Evolutionary conservation across 805 yeast species (phyloP), one percentile per base, ranked within the genome.

Genomic region (Jamesozyma piceae): DNA sequence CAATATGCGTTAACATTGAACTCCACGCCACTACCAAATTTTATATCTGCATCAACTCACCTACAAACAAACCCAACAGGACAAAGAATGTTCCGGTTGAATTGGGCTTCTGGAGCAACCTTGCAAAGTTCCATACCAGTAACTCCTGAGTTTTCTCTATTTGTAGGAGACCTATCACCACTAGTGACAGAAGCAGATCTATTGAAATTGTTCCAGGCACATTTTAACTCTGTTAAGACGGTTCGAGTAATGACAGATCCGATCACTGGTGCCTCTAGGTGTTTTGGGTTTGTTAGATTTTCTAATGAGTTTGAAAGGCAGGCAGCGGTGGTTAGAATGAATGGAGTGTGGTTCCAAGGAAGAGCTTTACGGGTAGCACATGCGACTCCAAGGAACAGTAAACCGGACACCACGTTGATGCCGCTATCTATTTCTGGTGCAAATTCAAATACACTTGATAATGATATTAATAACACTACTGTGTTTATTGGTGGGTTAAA

Each of bases 181-280:
- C 71, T 77, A 1, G 82, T 88, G 3, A 82, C 90, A 0, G 92
- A 83, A 58, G 89, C 89, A 5, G 89, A 82, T 58, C 62, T 83
- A 44, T 63, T 83, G 38, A 78, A 85, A 20, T 67, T 83, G 40
- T 83, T 83, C 59, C 90, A 82, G 58, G 73, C 75, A 35, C 71
- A 72, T 44, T 83, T 74, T 63, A 66, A 67, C 40, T 74, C 85
- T 8, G 81, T 83, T 32, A 82, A 81, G 52, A 82, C 92, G 2
- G 92, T 83, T 5, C 67, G 92, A 46, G 90, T 83, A 10, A 83
- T 83, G 90, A 82, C 92, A 0, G 90, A 83, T 56, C 92, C 92
- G 2, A 73, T 83, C 5, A 73, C 82, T 13, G 89, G 89, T 0
- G 74, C 80, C 24, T 79, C 87, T 2, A 68, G 90, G 49, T 81